Percentiles rank a stretch among this genome's conserved stretches.
Evolutionary conservation across 768 basidiomycete species (phyloP).

Genomic region (Boletus coccyginus): DNA sequence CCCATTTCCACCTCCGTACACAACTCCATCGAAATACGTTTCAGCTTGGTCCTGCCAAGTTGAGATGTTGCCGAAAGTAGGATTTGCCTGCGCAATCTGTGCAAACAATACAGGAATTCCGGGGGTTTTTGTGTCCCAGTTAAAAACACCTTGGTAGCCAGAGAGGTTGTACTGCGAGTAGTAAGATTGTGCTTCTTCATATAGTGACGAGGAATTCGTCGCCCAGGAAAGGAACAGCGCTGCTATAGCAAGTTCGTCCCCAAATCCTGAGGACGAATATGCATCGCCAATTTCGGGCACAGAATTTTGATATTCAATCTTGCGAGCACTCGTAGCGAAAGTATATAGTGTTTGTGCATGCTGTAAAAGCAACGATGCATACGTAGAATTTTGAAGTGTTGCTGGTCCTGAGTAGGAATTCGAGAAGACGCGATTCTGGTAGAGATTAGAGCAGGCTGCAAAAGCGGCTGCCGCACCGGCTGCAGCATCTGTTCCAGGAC

Average conservation of each 20-base stretch:
- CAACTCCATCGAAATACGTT: conserved; percentile 68
- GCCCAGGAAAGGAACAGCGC: conserved; percentile 76
- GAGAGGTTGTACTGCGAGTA: conserved; percentile 57
- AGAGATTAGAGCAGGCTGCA: conserved; percentile 81
- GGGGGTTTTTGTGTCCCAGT: conserved; percentile 86
- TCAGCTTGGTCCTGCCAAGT: conserved; percentile 73
- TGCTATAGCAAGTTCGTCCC: conserved; percentile 73
- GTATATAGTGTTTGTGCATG: conserved; percentile 76
- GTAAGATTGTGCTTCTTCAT: conserved; percentile 59
- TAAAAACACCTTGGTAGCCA: conserved; percentile 60
- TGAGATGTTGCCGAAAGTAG: conserved; percentile 54
- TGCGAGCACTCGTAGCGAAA: conserved; percentile 69
- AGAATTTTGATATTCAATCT: conserved; percentile 63
- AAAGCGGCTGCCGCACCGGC: conserved; percentile 86
- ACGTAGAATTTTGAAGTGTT: conserved; percentile 68
- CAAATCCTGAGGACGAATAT: conserved; percentile 71
- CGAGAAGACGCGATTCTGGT: conserved; percentile 58
- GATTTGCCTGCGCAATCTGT: conserved; percentile 63
- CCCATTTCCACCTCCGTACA: conserved; percentile 54
- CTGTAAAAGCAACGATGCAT: conserved; percentile 62
- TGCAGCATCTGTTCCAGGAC: conserved; percentile 88
- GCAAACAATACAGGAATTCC: conserved; percentile 74
- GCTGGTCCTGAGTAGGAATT: conserved; percentile 57
- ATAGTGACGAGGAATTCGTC: conserved; percentile 56
- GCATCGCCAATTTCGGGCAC: conserved; percentile 60